Evolutionary conservation across 306 rosid genomes (phyloP).

Genomic region (Acacia crassicarpa): DNA sequence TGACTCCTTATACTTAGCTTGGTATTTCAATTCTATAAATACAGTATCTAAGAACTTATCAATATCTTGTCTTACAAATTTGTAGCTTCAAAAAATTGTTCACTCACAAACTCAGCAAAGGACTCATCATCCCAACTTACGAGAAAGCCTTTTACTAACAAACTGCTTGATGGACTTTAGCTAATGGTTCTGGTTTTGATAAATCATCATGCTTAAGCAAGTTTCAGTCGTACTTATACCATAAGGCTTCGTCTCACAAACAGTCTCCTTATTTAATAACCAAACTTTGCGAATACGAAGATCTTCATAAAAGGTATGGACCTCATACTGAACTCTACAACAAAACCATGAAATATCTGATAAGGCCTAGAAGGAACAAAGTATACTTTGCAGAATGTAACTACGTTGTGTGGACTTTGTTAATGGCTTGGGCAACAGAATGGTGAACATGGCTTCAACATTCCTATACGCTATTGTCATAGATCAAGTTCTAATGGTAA

Average conservation of each 20-base stretch:
- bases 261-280: slow-evolving; percentile 46
- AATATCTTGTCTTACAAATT: neutral
- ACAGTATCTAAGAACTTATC: neutral
- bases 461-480: neutral
- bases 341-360: slow-evolving; percentile 12
- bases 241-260: slow-evolving; percentile 27
- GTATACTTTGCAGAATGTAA: neutral
- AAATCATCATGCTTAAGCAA: slow-evolving; percentile 47
- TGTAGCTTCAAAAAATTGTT: neutral
- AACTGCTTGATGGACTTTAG: slow-evolving; percentile 35
- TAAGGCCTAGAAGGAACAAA: neutral
- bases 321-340: slow-evolving; percentile 45
- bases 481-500: too few species aligned
- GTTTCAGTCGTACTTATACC: slow-evolving; percentile 42
- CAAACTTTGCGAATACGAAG: slow-evolving; percentile 49
- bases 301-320: slow-evolving; percentile 47
- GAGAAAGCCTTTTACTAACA: slow-evolving; percentile 19
- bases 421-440: neutral
- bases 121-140: neutral
- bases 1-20: neutral
- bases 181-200: slow-evolving; percentile 28
- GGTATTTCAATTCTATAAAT: neutral
- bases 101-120: neutral
- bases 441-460: neutral
- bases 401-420: neutral